phyloP scores from a whole-genome alignment of 2,329 filamentous ascomycete species.

The Alternaria triticina region DNA sequence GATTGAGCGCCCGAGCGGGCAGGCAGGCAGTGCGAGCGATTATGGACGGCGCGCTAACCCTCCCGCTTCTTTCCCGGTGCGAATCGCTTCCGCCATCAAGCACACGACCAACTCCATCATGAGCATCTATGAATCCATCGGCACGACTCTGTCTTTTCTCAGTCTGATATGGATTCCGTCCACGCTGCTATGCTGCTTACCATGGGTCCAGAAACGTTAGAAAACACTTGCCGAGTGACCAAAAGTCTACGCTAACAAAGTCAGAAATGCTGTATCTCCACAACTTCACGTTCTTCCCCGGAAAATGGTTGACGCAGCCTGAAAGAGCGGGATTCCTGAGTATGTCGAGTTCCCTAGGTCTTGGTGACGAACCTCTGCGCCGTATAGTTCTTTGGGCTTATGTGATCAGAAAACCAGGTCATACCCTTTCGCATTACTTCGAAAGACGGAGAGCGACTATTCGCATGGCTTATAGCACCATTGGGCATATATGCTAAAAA shows the following conservation, averaged over 20 bases:
- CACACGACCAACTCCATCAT: slow-evolving; percentile 21
- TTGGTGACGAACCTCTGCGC: neutral
- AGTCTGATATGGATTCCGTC: slow-evolving; percentile 45
- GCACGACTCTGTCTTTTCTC: slow-evolving; percentile 32
- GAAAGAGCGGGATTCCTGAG: slow-evolving; percentile 47
- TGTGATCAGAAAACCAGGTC: slow-evolving; percentile 74
- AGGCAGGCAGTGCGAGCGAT: neutral
- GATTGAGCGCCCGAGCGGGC: neutral
- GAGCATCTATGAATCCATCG: slow-evolving; percentile 26
- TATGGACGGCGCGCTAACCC: slow-evolving; percentile 3
- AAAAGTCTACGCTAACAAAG: slow-evolving; percentile 5
- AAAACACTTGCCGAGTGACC: neutral
- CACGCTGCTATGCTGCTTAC: slow-evolving; percentile 43
- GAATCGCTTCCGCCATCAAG: neutral
- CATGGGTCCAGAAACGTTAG: slow-evolving; percentile 46
- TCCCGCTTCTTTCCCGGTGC: neutral
- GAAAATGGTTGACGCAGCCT: slow-evolving; percentile 44
- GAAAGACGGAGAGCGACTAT: slow-evolving; percentile 76
- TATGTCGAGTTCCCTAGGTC: slow-evolving; percentile 17
- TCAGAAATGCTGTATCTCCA: slow-evolving; percentile 47
- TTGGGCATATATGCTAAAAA: slow-evolving; percentile 75
- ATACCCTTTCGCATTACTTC: slow-evolving; percentile 80
- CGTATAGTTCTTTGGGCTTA: slow-evolving; percentile 18
- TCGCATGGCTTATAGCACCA: slow-evolving; percentile 91
- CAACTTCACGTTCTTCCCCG: slow-evolving; percentile 44